Base-by-base conservation (phyloP, 768 basidiomycete species). In the Mycena maculata region DNA sequence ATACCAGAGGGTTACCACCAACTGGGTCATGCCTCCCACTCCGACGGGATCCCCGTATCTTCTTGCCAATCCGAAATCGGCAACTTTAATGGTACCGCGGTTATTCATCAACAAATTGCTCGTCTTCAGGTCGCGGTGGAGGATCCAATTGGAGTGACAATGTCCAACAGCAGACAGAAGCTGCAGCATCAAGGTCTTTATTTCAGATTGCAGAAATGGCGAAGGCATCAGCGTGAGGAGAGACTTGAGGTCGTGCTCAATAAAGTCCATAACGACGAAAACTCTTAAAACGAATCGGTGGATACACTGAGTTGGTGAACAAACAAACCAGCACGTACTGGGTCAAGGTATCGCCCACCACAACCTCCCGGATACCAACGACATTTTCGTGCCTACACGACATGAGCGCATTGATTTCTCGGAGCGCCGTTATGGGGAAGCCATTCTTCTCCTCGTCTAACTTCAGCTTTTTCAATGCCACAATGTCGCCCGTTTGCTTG, bases 201-300 rank as follows among this genome's bases (percentile, higher is more conserved):
- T 93, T 80, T 99, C 98, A 44, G 95, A 97, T 79, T 97, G 95
- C 42, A 98, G 83, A 83, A 99, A 99, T 2, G 98, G 96, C 33
- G 92, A 88, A 2, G 96, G 96, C 98, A 99, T 99, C 67, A 94
- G 82, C 27, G 92, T 93, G 63, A 99, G 86, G 56, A 99, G 87
- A 8, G 96, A 92, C 81, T 99, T 99, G 77, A 99, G 91, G 78
- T 99, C 98, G 79, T 99, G 98, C 79, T 99, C 98, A 76, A 99
- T 97, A 76, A 99, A 99, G 78, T 98, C 96, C 96, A 98, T 98
- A 38, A 99, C 98, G 70, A 99, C 96, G 79, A 96, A 99, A 47
- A 99, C 95, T 83, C 98, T 98, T 81, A 69, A 59, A 65, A 54
- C 27, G 4, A 20, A 47, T 68, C 33, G 41, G 65, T 66, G 69